These are phyloP conservation scores for Pascua sp. DNA, from an alignment of 1,284 basidiomycete species.

Conservation along the genomic window DNA sequence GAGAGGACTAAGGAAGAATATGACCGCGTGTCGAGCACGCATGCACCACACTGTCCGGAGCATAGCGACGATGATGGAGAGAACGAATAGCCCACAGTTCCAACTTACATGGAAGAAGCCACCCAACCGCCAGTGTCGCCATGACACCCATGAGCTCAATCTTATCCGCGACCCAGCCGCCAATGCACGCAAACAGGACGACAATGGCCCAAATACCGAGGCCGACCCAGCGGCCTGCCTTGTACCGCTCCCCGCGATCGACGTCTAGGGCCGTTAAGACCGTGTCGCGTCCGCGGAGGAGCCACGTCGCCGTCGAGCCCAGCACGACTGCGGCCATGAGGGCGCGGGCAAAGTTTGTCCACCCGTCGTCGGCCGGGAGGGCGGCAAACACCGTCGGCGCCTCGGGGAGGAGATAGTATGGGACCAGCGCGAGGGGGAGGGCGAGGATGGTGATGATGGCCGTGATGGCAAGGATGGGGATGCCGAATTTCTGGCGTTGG, in stretches of 20 bases:
- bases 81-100: no score
- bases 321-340: slow-evolving; percentile 38
- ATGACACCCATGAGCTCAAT: slow-evolving; percentile 45
- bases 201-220: slow-evolving; percentile 40
- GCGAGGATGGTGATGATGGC: slow-evolving; percentile 36
- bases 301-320: slow-evolving; percentile 40
- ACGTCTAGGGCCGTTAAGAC: slow-evolving; percentile 37
- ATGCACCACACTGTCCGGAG: no score
- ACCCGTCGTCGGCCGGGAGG: slow-evolving; percentile 40
- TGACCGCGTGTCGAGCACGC: no score
- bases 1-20: no score
- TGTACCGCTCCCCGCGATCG: slow-evolving; percentile 35
- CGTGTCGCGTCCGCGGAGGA: slow-evolving; percentile 45
- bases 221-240: slow-evolving; percentile 43
- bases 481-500: slow-evolving; percentile 37
- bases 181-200: slow-evolving; percentile 35
- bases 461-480: slow-evolving; percentile 40
- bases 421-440: slow-evolving; percentile 48
- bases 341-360: slow-evolving; percentile 47
- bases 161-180: slow-evolving; percentile 42
- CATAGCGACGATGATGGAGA: no score
- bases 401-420: slow-evolving; percentile 46
- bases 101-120: slow-evolving; percentile 49
- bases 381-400: slow-evolving; percentile 33
- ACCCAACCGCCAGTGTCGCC: slow-evolving; percentile 42